Evolutionary conservation across 352 stramenopile species (phyloP).

Genomic region (Pythium periplocum): DNA sequence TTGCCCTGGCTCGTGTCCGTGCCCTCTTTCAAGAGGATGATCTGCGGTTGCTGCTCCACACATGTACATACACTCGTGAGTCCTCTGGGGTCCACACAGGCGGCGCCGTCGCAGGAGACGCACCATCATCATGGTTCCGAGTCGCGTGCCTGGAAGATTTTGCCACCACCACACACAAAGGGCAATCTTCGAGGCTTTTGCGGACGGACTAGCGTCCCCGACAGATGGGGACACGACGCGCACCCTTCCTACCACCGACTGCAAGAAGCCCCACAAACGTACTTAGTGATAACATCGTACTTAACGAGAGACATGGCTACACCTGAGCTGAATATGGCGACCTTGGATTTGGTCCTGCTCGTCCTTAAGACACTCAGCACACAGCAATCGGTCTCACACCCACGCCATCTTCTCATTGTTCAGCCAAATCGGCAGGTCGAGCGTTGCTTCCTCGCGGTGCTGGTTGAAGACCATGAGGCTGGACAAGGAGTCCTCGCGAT

Average conservation of each 20-base stretch:
- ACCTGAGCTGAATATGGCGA: too few species aligned
- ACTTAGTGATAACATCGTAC: too few species aligned
- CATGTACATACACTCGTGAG: not conserved
- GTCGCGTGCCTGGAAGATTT: not conserved
- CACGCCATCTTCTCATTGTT: constrained; percentile 55
- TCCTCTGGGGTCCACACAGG: not conserved
- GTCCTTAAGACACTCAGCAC: too few species aligned
- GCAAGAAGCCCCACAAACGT: not conserved
- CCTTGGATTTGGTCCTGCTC: too few species aligned
- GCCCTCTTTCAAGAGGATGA: constrained; percentile 98
- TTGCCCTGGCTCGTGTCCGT: constrained; percentile 98
- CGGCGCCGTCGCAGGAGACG: constrained; percentile 2
- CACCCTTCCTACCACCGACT: not conserved
- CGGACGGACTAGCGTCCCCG: constrained; percentile 4
- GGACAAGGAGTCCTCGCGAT: constrained; percentile 51
- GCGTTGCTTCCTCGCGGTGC: constrained; percentile 1
- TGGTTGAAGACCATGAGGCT: constrained; percentile 44
- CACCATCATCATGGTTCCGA: constrained; percentile 52
- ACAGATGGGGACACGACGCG: too few species aligned
- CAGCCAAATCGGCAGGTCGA: constrained; percentile 27
- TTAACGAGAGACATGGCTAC: too few species aligned
- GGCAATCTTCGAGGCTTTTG: constrained; percentile 20
- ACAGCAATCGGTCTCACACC: constrained; percentile 19
- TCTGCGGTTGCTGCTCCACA: constrained; percentile 86
- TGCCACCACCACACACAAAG: constrained; percentile 6